phyloP scores from a whole-genome alignment of 129 eudicot genomes.

The Kitagawia praeruptora region DNA sequence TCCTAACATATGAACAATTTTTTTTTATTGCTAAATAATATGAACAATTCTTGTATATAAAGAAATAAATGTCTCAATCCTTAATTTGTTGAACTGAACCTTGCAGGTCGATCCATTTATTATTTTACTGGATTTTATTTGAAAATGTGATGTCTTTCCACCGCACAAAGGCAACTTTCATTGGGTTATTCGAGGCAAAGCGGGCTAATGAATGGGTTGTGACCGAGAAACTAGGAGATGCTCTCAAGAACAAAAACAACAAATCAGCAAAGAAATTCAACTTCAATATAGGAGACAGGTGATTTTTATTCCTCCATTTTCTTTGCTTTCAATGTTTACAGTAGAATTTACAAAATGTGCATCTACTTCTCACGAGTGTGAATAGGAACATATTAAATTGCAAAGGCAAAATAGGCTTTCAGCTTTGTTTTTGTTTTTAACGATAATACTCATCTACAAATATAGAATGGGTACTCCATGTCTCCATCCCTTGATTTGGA shows the following conservation, averaged over 20 bases:
- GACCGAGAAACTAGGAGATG: conserved; percentile 96
- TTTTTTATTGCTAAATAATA: too few species aligned
- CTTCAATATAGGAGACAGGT: conserved; percentile 79
- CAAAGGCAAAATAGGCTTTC: too few species aligned
- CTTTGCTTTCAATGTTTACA: background rate
- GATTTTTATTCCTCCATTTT: background rate
- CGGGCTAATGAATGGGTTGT: conserved; percentile 98
- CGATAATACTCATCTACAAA: background rate
- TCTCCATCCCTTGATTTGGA: background rate
- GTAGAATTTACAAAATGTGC: background rate
- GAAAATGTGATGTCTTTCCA: conserved; percentile 98
- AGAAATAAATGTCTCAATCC: background rate
- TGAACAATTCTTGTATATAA: background rate
- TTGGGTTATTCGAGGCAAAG: conserved; percentile 78
- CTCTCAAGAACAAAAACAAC: conserved; percentile 57
- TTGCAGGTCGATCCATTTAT: conserved; percentile 78
- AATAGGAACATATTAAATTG: too few species aligned
- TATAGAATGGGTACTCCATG: background rate
- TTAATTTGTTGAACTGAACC: background rate
- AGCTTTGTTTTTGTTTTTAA: too few species aligned
- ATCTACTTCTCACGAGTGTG: too few species aligned
- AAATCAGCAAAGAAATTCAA: conserved; percentile 39
- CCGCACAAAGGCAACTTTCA: conserved; percentile 92
- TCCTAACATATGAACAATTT: background rate
- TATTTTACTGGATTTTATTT: conserved; percentile 91